Percentiles rank a stretch among this genome's conserved stretches.
Conservation (phyloP, 2,329 filamentous ascomycete genomes). For the Acrocalymma vagum region DNA sequence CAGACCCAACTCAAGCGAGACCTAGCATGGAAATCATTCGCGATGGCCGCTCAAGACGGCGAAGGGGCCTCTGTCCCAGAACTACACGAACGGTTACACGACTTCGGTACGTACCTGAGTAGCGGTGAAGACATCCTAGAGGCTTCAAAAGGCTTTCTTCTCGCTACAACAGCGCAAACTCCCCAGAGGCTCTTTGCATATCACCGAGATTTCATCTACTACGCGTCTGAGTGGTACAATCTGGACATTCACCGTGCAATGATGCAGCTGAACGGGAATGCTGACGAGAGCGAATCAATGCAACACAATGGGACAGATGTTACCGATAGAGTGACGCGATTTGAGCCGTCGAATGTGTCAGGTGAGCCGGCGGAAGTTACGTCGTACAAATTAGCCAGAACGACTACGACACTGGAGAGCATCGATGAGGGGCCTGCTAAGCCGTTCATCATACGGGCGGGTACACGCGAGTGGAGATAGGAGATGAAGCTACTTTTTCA, state of each 20-base stretch:
- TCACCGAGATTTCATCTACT: slow-evolving; percentile 18
- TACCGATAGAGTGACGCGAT: slow-evolving; percentile 2
- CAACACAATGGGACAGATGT: neutral
- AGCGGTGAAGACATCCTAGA: slow-evolving; percentile 29
- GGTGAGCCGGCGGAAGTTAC: slow-evolving; percentile 12
- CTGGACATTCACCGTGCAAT: slow-evolving; percentile 15
- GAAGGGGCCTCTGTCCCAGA: slow-evolving; percentile 13
- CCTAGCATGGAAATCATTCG: slow-evolving; percentile 20
- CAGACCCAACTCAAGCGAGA: slow-evolving; percentile 11
- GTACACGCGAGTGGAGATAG: slow-evolving; percentile 9
- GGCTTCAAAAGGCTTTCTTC: slow-evolving; percentile 21
- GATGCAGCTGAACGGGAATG: slow-evolving; percentile 8
- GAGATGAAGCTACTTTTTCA: neutral
- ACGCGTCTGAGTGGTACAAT: slow-evolving; percentile 19
- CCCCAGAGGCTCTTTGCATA: slow-evolving; percentile 13
- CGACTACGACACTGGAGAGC: slow-evolving; percentile 9
- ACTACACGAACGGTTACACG: slow-evolving; percentile 9
- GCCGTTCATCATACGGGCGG: slow-evolving; percentile 12
- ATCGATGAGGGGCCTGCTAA: slow-evolving; percentile 12
- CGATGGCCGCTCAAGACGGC: slow-evolving; percentile 8
- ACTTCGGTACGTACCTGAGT: slow-evolving; percentile 1
- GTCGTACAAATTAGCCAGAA: slow-evolving; percentile 12
- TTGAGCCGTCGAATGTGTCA: slow-evolving; percentile 12
- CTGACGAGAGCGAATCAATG: neutral
- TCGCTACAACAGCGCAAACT: slow-evolving; percentile 3